Evolutionary conservation across 1,139 yeast genomes (phyloP).

Genomic region (Geotrichum phurueaensis): DNA sequence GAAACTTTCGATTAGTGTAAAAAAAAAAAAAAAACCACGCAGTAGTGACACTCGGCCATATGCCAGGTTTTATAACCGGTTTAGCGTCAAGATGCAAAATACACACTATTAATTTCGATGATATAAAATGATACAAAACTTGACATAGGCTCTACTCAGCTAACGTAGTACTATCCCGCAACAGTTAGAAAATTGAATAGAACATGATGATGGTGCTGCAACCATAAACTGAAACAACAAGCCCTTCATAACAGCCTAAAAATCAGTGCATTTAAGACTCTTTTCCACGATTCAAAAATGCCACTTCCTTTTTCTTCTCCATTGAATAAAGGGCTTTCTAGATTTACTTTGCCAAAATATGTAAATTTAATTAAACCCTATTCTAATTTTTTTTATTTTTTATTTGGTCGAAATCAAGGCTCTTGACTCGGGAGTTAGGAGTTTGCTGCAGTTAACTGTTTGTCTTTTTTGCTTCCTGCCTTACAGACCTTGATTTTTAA

Average conservation of each 20-base stretch:
- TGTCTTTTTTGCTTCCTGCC: no score
- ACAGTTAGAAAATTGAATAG: neutral
- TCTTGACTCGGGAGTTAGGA: no score
- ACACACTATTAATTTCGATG: neutral
- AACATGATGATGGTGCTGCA: neutral
- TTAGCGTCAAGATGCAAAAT: neutral
- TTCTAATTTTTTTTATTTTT: no score
- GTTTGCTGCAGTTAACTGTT: no score
- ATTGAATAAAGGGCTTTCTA: no score
- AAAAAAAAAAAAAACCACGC: neutral
- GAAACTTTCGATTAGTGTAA: neutral
- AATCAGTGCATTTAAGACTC: neutral
- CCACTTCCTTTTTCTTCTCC: no score
- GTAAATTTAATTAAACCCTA: no score
- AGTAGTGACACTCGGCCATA: neutral
- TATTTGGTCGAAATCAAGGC: no score
- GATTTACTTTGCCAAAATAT: no score
- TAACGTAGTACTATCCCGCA: neutral
- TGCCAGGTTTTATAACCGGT: neutral
- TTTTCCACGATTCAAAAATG: no score
- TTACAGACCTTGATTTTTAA: no score
- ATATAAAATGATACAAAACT: neutral
- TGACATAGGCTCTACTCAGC: neutral
- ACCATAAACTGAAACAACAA: neutral
- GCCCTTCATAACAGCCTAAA: neutral